A percentile compares a stretch with the other conserved stretches of the same genome.
Conservation (phyloP, 1,139 yeast species). For the Pichia sp. region DNA sequence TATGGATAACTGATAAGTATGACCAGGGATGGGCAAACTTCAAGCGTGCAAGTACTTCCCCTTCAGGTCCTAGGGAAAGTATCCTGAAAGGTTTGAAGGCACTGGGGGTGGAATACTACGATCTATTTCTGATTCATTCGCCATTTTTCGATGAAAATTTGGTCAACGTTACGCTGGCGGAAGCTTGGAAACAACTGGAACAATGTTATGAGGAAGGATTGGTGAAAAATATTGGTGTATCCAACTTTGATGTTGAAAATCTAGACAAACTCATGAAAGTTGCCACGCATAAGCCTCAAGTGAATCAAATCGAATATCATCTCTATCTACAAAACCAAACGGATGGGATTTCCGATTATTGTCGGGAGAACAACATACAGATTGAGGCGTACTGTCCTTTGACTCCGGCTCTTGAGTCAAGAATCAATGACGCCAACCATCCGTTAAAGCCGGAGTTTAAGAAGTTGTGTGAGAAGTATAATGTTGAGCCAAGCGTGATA, state of each 20-base stretch:
- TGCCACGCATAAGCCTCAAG: conserved; percentile 51
- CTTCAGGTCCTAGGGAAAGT: conserved; percentile 32
- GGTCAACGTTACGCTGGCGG: conserved; percentile 34
- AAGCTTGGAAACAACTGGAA: conserved; percentile 37
- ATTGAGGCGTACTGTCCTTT: conserved; percentile 53
- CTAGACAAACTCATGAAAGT: conserved; percentile 38
- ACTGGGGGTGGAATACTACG: conserved; percentile 42
- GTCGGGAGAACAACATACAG: conserved; percentile 40
- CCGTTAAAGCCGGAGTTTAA: conserved; percentile 38
- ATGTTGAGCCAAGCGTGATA: conserved; percentile 50
- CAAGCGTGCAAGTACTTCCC: conserved; percentile 28
- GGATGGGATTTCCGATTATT: conserved; percentile 50
- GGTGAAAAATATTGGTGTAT: conserved; percentile 43
- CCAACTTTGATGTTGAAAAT: conserved; percentile 42
- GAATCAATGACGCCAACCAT: conserved; percentile 25
- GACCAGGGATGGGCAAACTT: conserved; percentile 31
- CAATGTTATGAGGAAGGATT: conserved; percentile 33
- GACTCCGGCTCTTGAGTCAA: conserved; percentile 40
- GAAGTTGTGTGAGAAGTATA: conserved; percentile 43
- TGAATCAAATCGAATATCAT: conserved; percentile 68
- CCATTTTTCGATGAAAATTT: conserved; percentile 37
- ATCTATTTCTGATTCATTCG: conserved; percentile 47
- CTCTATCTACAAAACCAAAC: conserved; percentile 67
- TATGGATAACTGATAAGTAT: conserved; percentile 58
- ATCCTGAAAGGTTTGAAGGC: conserved; percentile 36